phyloP scores from a whole-genome alignment of 1,284 basidiomycete genomes.

The Cutaneotrichosporon mucoides region DNA sequence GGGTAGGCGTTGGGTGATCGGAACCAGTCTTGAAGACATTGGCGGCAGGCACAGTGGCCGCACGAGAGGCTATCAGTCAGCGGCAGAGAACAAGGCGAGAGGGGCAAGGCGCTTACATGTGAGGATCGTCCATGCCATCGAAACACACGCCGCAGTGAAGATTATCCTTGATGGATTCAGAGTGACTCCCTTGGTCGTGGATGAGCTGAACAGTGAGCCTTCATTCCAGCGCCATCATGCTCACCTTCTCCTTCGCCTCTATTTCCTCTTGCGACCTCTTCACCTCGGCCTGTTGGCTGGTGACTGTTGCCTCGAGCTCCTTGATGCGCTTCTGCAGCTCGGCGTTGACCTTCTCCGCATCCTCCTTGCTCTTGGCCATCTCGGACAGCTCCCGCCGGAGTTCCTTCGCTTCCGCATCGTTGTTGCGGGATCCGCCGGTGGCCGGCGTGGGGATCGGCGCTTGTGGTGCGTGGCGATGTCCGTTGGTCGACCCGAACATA shows the following conservation, averaged over 20 bases:
- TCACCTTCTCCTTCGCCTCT: slow-evolving; percentile 13
- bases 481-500: no score
- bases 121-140: slow-evolving; percentile 40
- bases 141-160: slow-evolving; percentile 43
- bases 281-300: slow-evolving; percentile 15
- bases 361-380: no score
- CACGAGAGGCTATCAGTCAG: slow-evolving; percentile 38
- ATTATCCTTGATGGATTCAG: slow-evolving; percentile 32
- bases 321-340: slow-evolving; percentile 7
- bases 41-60: slow-evolving; percentile 44
- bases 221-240: neutral
- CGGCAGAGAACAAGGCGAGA: neutral
- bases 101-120: slow-evolving; percentile 34
- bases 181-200: slow-evolving; percentile 22
- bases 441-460: no score
- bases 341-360: no score
- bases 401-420: no score
- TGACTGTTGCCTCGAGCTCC: slow-evolving; percentile 6
- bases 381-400: no score
- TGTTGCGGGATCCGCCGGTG: no score
- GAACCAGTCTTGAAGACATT: slow-evolving; percentile 44
- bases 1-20: slow-evolving; percentile 37
- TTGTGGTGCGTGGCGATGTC: no score
- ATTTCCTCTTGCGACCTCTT: slow-evolving; percentile 7
- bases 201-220: slow-evolving; percentile 13